Evolutionary conservation across 768 basidiomycete genomes (phyloP).

Genomic region (Boletales sp.): DNA sequence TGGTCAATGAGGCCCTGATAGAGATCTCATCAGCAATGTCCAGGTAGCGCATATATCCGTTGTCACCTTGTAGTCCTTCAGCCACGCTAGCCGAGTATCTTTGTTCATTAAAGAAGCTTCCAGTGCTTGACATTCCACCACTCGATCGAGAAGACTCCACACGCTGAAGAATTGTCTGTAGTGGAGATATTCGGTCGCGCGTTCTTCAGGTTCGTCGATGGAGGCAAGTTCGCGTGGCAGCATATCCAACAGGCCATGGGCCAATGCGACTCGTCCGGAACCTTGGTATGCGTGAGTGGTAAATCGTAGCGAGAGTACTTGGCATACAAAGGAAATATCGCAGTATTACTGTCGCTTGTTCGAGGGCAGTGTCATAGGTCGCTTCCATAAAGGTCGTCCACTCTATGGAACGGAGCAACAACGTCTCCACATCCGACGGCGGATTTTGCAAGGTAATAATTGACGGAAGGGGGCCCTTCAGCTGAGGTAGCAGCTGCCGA

Average conservation of each 20-base stretch:
- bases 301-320: neutral
- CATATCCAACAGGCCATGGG: conserved; percentile 53
- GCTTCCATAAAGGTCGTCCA: conserved; percentile 82
- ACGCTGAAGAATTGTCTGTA: conserved; percentile 77
- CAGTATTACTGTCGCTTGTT: conserved; percentile 84
- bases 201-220: conserved; percentile 66
- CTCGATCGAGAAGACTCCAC: conserved; percentile 62
- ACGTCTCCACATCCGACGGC: conserved; percentile 53
- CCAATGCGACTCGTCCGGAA: conserved; percentile 70
- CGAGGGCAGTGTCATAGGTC: conserved; percentile 75
- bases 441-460: conserved; percentile 54
- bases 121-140: conserved; percentile 57
- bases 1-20: conserved; percentile 57
- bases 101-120: conserved; percentile 56
- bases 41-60: neutral
- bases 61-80: conserved; percentile 59
- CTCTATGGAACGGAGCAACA: conserved; percentile 84
- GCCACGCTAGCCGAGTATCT: conserved; percentile 58
- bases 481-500: conserved; percentile 46
- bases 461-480: conserved; percentile 58
- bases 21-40: neutral
- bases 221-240: conserved; percentile 61
- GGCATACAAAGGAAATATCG: conserved; percentile 84
- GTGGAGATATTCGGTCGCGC: conserved; percentile 71
- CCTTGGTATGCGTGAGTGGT: conserved; percentile 37